These are phyloP conservation scores for Cytospora mali DNA, from an alignment of 2,329 filamentous ascomycete genomes.

Conservation along the genomic window DNA sequence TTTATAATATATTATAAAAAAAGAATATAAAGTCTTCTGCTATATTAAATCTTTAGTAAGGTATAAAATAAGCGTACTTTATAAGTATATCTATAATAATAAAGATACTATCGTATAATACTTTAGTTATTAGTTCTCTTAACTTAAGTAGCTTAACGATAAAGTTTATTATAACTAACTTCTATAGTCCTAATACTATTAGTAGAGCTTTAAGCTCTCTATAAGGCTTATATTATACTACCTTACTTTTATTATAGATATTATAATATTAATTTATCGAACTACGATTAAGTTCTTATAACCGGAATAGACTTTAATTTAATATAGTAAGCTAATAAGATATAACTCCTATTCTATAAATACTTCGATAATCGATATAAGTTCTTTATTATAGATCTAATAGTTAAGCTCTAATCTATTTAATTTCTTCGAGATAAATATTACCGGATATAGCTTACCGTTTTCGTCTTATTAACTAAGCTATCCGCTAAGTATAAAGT, in stretches of 20 bases:
- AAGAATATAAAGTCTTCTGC: not conserved
- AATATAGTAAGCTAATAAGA: not conserved
- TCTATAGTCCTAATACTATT: not conserved
- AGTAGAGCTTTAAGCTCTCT: not conserved
- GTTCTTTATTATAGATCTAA: too few relatives aligned
- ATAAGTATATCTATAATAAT: too few relatives aligned
- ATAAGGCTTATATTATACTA: not conserved
- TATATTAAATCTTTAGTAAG: not conserved
- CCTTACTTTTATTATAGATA: not conserved
- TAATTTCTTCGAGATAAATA: too few relatives aligned
- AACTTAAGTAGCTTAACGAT: too few relatives aligned
- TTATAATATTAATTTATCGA: not conserved
- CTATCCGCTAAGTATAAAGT: too few relatives aligned
- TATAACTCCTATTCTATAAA: slow-evolving; percentile 1
- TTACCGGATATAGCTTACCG: too few relatives aligned
- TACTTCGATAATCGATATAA: not conserved
- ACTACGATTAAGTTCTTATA: not conserved
- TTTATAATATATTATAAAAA: not conserved
- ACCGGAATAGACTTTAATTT: not conserved
- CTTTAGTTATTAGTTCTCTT: too few relatives aligned
- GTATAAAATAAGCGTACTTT: too few relatives aligned
- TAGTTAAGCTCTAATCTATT: too few relatives aligned
- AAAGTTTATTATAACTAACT: too few relatives aligned
- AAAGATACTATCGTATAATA: too few relatives aligned
- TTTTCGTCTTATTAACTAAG: too few relatives aligned